Conservation (phyloP, 257 asterid species). For the Linderniella brevidens region DNA sequence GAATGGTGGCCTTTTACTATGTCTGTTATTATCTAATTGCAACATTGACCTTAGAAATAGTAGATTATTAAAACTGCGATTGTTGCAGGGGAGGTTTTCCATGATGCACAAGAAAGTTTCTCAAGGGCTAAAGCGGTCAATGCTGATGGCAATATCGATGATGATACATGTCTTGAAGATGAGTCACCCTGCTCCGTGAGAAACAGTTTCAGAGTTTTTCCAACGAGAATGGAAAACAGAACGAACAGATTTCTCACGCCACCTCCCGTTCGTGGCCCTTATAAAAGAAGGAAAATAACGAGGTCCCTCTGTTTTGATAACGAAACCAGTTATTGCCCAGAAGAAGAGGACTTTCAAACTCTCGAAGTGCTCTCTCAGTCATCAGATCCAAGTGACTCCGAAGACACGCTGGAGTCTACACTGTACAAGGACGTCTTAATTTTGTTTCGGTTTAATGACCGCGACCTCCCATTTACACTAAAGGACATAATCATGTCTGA, state of each 20-base stretch:
- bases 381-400: constrained; percentile 27
- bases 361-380: constrained; percentile 22
- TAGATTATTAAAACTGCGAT: constrained; percentile 10
- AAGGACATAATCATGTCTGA: constrained; percentile 58
- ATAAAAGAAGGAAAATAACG: constrained; percentile 60
- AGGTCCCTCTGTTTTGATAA: constrained; percentile 16
- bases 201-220: constrained; percentile 29
- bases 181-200: constrained; percentile 35
- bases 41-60: not conserved
- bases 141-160: constrained; percentile 4
- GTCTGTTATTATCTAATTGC: too few relatives aligned
- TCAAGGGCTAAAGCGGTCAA: constrained; percentile 13
- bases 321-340: constrained; percentile 23
- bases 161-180: constrained; percentile 13
- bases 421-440: constrained; percentile 63
- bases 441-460: constrained; percentile 55
- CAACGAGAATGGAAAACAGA: constrained; percentile 18
- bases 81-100: constrained; percentile 61
- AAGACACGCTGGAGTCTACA: constrained; percentile 36
- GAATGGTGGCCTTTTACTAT: too few relatives aligned
- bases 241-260: constrained; percentile 31
- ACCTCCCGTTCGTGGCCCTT: constrained; percentile 41
- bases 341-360: constrained; percentile 20
- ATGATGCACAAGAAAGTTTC: constrained; percentile 54
- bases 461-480: constrained; percentile 66